Evolutionary conservation across 805 yeast genomes (phyloP).

Genomic region (Cyberlindnera suaveolens): DNA sequence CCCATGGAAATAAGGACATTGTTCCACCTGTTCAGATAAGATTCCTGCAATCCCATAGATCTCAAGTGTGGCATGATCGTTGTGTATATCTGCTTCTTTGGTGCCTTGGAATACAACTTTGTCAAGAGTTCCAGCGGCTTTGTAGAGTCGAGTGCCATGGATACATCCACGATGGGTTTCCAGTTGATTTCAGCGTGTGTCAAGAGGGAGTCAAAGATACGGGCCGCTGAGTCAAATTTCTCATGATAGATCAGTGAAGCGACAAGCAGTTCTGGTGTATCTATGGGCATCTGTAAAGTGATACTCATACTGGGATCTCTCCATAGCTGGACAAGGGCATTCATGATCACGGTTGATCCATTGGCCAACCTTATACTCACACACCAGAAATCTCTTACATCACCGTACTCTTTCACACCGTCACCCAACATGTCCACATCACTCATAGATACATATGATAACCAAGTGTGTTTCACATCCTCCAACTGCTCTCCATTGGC

Average conservation of each 20-base stretch:
- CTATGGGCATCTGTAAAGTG: slow-evolving; percentile 5
- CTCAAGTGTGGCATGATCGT: slow-evolving; percentile 9
- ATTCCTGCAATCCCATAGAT: slow-evolving; percentile 3
- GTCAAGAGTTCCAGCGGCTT: slow-evolving; percentile 5
- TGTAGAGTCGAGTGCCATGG: slow-evolving; percentile 3
- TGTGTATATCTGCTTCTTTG: slow-evolving; percentile 2
- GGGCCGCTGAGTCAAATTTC: slow-evolving; percentile 7
- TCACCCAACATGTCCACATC: slow-evolving; percentile 2
- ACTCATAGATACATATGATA: slow-evolving; percentile 8
- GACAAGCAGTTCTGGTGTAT: slow-evolving; percentile 10
- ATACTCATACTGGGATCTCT: background rate
- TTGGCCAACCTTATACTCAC: slow-evolving; percentile 11
- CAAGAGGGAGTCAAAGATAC: slow-evolving; percentile 4
- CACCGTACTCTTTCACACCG: background rate
- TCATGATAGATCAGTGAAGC: slow-evolving; percentile 14
- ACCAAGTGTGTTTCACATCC: slow-evolving; percentile 11
- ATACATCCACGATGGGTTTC: slow-evolving; percentile 11
- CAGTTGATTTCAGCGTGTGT: slow-evolving; percentile 6
- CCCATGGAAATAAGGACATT: slow-evolving; percentile 11
- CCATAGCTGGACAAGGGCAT: slow-evolving; percentile 8
- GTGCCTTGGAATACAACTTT: slow-evolving; percentile 2
- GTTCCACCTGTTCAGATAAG: slow-evolving; percentile 13
- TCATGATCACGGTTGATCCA: slow-evolving; percentile 11
- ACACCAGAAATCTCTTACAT: slow-evolving; percentile 10
- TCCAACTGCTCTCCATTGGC: slow-evolving; percentile 4